phyloP scores from a whole-genome alignment of 805 yeast species.

The Blastobotrys chiropterorum region DNA sequence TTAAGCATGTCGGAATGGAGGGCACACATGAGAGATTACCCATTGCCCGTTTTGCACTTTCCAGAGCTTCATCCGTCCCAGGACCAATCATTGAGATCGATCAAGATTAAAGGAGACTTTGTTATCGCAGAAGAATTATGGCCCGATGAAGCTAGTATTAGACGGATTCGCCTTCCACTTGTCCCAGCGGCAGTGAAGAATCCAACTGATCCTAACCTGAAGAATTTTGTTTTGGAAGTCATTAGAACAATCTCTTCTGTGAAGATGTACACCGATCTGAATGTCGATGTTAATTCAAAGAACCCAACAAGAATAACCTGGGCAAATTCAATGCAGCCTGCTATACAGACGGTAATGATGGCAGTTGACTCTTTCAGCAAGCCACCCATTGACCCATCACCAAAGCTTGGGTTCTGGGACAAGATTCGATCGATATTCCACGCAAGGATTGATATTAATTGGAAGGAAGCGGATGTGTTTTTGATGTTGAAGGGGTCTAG shows the following conservation, averaged over 20 bases:
- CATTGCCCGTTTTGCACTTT: slow-evolving; percentile 71
- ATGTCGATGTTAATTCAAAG: slow-evolving; percentile 47
- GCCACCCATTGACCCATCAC: slow-evolving; percentile 84
- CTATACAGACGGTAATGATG: slow-evolving; percentile 70
- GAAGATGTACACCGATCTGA: slow-evolving; percentile 60
- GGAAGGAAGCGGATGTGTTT: slow-evolving; percentile 41
- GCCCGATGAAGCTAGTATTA: slow-evolving; percentile 43
- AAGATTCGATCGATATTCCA: slow-evolving; percentile 72
- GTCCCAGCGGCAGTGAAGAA: slow-evolving; percentile 34
- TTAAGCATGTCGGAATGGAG: slow-evolving; percentile 55
- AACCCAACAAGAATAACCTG: slow-evolving; percentile 65
- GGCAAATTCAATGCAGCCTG: slow-evolving; percentile 83
- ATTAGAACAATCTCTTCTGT: slow-evolving; percentile 73
- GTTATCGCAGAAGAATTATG: slow-evolving; percentile 63
- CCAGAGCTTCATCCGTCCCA: slow-evolving; percentile 44
- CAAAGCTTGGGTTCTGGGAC: slow-evolving; percentile 89
- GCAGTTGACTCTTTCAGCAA: slow-evolving; percentile 79
- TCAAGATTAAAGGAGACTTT: slow-evolving; percentile 52
- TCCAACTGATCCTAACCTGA: slow-evolving; percentile 32
- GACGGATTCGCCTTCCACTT: slow-evolving; percentile 58
- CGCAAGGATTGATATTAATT: slow-evolving; percentile 53
- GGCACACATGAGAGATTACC: slow-evolving; percentile 76
- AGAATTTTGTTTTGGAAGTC: slow-evolving; percentile 51
- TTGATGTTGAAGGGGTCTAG: slow-evolving; percentile 56
- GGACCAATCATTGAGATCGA: slow-evolving; percentile 27